Conservation (phyloP, 129 eudicot species). For the Tagetes patula region DNA sequence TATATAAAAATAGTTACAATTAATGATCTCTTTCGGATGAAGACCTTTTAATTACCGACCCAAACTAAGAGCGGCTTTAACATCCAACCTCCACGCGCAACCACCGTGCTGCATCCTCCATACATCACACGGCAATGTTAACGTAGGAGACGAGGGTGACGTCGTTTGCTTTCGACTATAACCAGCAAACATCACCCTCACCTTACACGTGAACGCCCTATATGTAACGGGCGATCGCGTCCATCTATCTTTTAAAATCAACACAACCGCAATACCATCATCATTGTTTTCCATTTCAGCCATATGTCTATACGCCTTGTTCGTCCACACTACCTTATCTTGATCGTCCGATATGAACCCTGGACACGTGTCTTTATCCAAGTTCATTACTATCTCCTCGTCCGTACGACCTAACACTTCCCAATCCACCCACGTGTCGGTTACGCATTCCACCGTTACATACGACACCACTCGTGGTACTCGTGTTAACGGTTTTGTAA, state of each 20-base stretch:
- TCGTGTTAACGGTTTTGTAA: not conserved
- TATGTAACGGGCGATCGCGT: constrained; percentile 30
- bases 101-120: constrained; percentile 81
- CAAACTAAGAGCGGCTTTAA: constrained; percentile 70
- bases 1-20: constrained; percentile 17
- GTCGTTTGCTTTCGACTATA: not conserved
- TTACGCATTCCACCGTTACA: constrained; percentile 80
- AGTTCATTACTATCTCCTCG: constrained; percentile 47
- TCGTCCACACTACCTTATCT: constrained; percentile 64
- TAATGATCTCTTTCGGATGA: not conserved
- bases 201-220: constrained; percentile 68
- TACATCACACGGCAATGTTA: constrained; percentile 77
- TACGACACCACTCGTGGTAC: constrained; percentile 35
- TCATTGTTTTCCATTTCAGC: constrained; percentile 19
- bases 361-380: constrained; percentile 86
- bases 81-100: constrained; percentile 83
- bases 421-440: constrained; percentile 57
- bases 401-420: constrained; percentile 46
- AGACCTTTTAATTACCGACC: constrained; percentile 37
- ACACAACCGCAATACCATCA: constrained; percentile 39
- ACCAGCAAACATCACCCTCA: constrained; percentile 42
- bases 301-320: constrained; percentile 57
- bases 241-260: constrained; percentile 46
- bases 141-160: not conserved
- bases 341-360: constrained; percentile 67